Evolutionary conservation across 208 protist species (phyloP).

Genomic region (Leishmania aethiopica): DNA sequence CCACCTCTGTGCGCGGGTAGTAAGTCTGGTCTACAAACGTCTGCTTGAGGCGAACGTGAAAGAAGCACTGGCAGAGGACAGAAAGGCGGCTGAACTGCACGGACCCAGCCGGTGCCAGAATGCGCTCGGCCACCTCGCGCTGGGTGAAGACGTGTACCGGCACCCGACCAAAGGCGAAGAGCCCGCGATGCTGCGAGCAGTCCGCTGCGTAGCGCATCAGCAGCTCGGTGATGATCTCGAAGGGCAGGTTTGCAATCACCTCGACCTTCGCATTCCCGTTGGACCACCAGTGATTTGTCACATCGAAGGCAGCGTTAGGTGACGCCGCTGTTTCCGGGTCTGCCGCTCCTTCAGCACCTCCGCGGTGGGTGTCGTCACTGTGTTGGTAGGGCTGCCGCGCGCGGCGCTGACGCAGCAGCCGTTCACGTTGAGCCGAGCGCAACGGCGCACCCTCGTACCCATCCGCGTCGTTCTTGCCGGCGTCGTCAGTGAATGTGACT

Average conservation of each 20-base stretch:
- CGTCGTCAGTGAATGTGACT: constrained; percentile 2
- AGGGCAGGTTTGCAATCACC: constrained; percentile 89
- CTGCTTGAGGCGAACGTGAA: constrained; percentile 75
- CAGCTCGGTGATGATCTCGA: constrained; percentile 80
- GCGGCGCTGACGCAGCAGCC: constrained; percentile 51
- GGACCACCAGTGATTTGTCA: constrained; percentile 78
- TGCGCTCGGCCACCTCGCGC: constrained; percentile 84
- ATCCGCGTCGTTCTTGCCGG: not conserved
- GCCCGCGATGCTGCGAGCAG: constrained; percentile 58
- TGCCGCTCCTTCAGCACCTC: not conserved
- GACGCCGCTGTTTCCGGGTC: constrained; percentile 12
- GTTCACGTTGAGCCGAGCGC: constrained; percentile 55
- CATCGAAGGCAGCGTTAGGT: constrained; percentile 49
- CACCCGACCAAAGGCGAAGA: constrained; percentile 87
- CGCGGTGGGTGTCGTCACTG: constrained; percentile 11
- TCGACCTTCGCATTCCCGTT: constrained; percentile 84
- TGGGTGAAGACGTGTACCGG: constrained; percentile 90
- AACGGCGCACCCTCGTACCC: constrained; percentile 61
- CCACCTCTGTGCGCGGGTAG: constrained; percentile 86
- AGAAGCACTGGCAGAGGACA: constrained; percentile 81
- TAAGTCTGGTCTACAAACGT: constrained; percentile 86
- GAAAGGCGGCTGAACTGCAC: constrained; percentile 86
- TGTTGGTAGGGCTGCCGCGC: constrained; percentile 30
- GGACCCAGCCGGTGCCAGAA: constrained; percentile 68
- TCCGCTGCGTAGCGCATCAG: constrained; percentile 86